These are phyloP conservation scores for Actinomortierella wolfii DNA, from an alignment of 371 early-diverging fungal genomes.

Conservation along the genomic window DNA sequence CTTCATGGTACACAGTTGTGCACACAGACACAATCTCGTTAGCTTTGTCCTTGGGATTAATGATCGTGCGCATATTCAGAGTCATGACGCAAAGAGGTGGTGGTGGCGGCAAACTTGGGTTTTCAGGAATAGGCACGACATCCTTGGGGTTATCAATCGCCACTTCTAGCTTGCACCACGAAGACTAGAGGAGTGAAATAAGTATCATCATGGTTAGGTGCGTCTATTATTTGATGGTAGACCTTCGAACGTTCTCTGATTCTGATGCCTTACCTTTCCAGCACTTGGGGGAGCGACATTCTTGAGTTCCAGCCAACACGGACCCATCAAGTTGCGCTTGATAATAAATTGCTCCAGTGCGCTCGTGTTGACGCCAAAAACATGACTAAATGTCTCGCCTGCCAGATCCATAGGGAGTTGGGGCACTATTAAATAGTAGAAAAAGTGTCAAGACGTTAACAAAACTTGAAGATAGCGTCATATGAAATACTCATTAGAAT, in stretches of 20 bases:
- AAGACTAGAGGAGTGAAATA: slow-evolving; percentile 41
- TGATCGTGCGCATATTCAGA: slow-evolving; percentile 78
- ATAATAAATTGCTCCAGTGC: slow-evolving; percentile 93
- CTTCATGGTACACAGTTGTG: slow-evolving; percentile 38
- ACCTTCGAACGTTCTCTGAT: not conserved
- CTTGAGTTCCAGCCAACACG: slow-evolving; percentile 88
- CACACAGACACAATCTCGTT: slow-evolving; percentile 85
- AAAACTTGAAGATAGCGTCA: not conserved
- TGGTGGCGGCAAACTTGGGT: slow-evolving; percentile 47
- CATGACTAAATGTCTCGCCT: slow-evolving; percentile 84
- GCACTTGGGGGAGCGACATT: slow-evolving; percentile 29
- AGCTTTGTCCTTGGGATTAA: slow-evolving; percentile 77
- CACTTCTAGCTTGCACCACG: slow-evolving; percentile 91
- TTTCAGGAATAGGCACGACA: slow-evolving; percentile 64
- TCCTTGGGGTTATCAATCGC: slow-evolving; percentile 73
- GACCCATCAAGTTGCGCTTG: slow-evolving; percentile 96
- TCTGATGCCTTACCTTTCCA: too few species aligned
- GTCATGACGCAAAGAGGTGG: slow-evolving; percentile 91
- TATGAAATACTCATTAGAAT: not conserved
- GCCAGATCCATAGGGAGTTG: slow-evolving; percentile 67
- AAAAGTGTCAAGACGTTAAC: not conserved
- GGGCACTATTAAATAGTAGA: slow-evolving; percentile 55
- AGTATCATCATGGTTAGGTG: not conserved
- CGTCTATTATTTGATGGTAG: not conserved
- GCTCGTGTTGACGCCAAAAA: slow-evolving; percentile 88